Conservation (phyloP, 2,329 filamentous ascomycete genomes). For the Erysiphe pulchra region DNA sequence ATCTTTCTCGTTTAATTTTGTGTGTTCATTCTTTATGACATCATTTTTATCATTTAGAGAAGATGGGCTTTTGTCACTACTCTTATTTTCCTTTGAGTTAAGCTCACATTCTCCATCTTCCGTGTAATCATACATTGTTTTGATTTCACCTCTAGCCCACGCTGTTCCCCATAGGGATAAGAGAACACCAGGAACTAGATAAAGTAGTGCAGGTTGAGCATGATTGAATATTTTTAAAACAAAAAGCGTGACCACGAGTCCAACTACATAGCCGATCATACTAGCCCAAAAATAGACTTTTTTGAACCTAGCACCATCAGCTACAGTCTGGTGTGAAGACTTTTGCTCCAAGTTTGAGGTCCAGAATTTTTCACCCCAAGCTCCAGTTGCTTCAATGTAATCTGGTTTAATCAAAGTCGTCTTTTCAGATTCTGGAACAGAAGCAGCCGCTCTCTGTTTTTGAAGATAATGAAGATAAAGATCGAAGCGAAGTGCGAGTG, state of each 20-base stretch:
- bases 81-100: constrained; percentile 3
- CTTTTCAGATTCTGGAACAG: constrained; percentile 12
- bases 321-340: constrained; percentile 8
- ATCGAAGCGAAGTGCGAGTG: constrained; percentile 72
- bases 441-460: constrained; percentile 21
- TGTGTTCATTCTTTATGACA: background rate
- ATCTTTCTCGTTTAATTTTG: constrained; percentile 1
- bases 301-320: constrained; percentile 26
- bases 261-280: constrained; percentile 48
- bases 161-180: constrained; percentile 52
- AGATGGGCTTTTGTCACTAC: background rate
- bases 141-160: constrained; percentile 40
- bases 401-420: constrained; percentile 18
- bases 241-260: constrained; percentile 50
- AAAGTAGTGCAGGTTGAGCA: constrained; percentile 74
- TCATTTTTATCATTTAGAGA: constrained; percentile 1
- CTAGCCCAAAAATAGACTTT: constrained; percentile 72
- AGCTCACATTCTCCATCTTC: constrained; percentile 37
- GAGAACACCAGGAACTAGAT: constrained; percentile 72
- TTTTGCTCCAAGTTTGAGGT: constrained; percentile 15
- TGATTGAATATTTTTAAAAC: constrained; percentile 58
- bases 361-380: constrained; percentile 75
- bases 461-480: constrained; percentile 58
- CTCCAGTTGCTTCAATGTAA: constrained; percentile 35
- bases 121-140: constrained; percentile 56